These are phyloP conservation scores for Pholiota molesta DNA, from an alignment of 768 basidiomycete species.

Conservation along the genomic window DNA sequence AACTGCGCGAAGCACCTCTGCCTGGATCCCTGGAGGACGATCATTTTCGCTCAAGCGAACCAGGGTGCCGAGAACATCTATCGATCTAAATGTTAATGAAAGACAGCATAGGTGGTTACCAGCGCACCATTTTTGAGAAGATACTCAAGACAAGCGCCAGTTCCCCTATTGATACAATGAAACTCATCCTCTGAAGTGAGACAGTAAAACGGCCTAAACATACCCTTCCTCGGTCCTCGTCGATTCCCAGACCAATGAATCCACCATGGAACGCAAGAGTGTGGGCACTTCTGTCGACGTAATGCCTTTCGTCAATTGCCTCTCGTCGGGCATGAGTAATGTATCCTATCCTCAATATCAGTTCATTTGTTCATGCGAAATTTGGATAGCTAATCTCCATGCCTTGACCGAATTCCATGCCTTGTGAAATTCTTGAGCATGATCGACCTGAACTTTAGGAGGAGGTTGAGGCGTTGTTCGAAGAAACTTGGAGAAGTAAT, in stretches of 20 bases:
- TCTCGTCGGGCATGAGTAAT: slow-evolving; percentile 86
- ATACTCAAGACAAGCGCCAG: slow-evolving; percentile 90
- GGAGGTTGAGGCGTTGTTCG: slow-evolving; percentile 42
- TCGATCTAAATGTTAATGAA: background rate
- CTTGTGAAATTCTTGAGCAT: slow-evolving; percentile 70
- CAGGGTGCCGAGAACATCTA: slow-evolving; percentile 83
- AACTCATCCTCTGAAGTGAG: slow-evolving; percentile 4
- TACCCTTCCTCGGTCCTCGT: slow-evolving; percentile 87
- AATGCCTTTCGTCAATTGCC: slow-evolving; percentile 83
- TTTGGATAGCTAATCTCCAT: background rate
- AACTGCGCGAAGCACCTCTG: slow-evolving; percentile 83
- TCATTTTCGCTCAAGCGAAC: slow-evolving; percentile 87
- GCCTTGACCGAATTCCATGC: slow-evolving; percentile 82
- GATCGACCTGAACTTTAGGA: slow-evolving; percentile 61
- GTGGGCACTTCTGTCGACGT: slow-evolving; percentile 78
- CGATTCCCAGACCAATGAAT: slow-evolving; percentile 85
- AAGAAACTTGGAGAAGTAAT: slow-evolving; percentile 87
- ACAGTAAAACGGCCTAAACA: slow-evolving; percentile 30
- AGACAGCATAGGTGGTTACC: background rate
- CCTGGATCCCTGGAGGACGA: slow-evolving; percentile 88
- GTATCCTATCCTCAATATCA: slow-evolving; percentile 58
- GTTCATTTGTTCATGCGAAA: background rate
- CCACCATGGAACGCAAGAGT: slow-evolving; percentile 78
- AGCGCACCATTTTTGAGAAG: slow-evolving; percentile 83
- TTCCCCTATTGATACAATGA: slow-evolving; percentile 54